phyloP scores from a whole-genome alignment of 805 yeast genomes.

The Suhomyces sp. region DNA sequence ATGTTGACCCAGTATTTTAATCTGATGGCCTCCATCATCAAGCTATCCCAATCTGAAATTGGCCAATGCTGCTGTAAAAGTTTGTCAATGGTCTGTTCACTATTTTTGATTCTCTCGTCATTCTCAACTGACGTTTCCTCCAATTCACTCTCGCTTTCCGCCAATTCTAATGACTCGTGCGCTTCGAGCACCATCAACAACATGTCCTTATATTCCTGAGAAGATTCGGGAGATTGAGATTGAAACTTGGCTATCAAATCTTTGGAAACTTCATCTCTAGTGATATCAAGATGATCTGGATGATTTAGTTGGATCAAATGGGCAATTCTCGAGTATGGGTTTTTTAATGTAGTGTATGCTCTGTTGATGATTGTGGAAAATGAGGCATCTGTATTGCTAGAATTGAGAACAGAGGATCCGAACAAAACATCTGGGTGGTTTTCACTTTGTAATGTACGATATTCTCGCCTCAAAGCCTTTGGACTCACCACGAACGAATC shows the following conservation, averaged over 20 bases:
- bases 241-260: constrained; percentile 42
- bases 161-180: constrained; percentile 77
- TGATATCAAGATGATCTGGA: constrained; percentile 47
- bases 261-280: constrained; percentile 53
- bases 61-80: constrained; percentile 40
- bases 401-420: constrained; percentile 20
- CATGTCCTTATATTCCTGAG: constrained; percentile 48
- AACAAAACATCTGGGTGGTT: constrained; percentile 75
- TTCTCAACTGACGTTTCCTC: constrained; percentile 52
- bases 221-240: constrained; percentile 24
- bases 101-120: constrained; percentile 47
- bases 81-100: constrained; percentile 44
- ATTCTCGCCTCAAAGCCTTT: constrained; percentile 65
- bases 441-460: constrained; percentile 64
- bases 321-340: constrained; percentile 61
- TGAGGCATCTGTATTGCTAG: constrained; percentile 14
- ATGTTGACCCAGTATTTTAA: constrained; percentile 85
- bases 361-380: constrained; percentile 60
- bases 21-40: constrained; percentile 65
- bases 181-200: constrained; percentile 78
- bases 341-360: constrained; percentile 69
- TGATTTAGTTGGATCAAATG: constrained; percentile 35
- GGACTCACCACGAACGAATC: constrained; percentile 59
- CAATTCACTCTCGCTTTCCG: constrained; percentile 57
- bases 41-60: constrained; percentile 47